phyloP scores from a whole-genome alignment of 2,329 filamentous ascomycete genomes.

The Exophiala oligosperma region DNA sequence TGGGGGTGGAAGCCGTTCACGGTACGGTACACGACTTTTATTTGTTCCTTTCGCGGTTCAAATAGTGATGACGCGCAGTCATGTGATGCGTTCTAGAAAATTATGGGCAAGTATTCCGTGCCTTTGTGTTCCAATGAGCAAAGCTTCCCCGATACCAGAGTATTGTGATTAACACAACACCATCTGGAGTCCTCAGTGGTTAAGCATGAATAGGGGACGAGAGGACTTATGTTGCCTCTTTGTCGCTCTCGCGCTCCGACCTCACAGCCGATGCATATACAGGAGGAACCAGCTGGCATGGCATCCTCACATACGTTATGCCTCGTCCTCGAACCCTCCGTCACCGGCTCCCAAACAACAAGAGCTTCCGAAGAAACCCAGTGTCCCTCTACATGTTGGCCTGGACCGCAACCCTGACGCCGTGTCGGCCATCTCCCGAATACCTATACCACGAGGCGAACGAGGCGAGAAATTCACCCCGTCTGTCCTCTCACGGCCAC shows the following conservation, averaged over 20 bases:
- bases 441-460: slow-evolving; percentile 33
- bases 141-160: background rate
- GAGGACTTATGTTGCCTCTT: slow-evolving; percentile 20
- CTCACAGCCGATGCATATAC: slow-evolving; percentile 23
- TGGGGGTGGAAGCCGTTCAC: slow-evolving; percentile 6
- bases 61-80: slow-evolving; percentile 14
- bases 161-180: background rate
- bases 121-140: background rate
- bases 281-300: slow-evolving; percentile 2
- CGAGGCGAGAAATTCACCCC: slow-evolving; percentile 49
- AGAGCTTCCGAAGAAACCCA: slow-evolving; percentile 3
- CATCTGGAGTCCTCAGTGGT: background rate
- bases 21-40: slow-evolving; percentile 2
- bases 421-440: slow-evolving; percentile 28
- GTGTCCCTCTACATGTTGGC: slow-evolving; percentile 27
- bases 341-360: background rate
- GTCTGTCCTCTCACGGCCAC: slow-evolving; percentile 65
- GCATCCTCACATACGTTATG: slow-evolving; percentile 9
- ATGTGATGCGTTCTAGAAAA: slow-evolving; percentile 9
- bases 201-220: slow-evolving; percentile 13
- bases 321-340: slow-evolving; percentile 15
- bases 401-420: slow-evolving; percentile 27
- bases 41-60: slow-evolving; percentile 4
- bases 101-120: background rate
- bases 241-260: slow-evolving; percentile 24